phyloP scores from a whole-genome alignment of 345 rosid species.

The Cardiospermum halicacabum region DNA sequence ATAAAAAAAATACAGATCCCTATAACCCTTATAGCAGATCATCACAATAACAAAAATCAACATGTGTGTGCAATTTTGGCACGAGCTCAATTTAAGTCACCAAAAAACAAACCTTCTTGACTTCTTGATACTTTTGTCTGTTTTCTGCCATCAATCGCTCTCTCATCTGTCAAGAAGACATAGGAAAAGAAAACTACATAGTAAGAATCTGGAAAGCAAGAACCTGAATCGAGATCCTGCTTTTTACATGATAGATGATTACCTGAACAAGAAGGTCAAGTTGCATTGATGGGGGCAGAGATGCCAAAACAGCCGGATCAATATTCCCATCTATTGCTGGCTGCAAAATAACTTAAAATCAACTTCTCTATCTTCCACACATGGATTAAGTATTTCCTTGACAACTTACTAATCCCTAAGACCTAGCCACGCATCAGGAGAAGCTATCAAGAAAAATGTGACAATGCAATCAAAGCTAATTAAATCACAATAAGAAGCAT shows the following conservation, averaged over 20 bases:
- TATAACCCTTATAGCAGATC: conserved; percentile 1
- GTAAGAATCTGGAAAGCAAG: conserved; percentile 1
- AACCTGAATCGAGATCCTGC: conserved; percentile 11
- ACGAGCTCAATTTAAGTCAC: not conserved
- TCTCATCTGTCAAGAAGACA: conserved; percentile 59
- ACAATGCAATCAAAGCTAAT: not conserved
- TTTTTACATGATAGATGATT: conserved; percentile 1
- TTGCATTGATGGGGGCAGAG: conserved; percentile 51
- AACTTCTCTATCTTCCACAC: not conserved
- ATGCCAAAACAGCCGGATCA: conserved; percentile 43
- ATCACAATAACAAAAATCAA: not conserved
- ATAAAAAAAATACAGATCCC: too few relatives aligned
- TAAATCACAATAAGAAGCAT: conserved; percentile 4
- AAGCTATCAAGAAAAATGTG: not conserved
- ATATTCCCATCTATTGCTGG: conserved; percentile 34
- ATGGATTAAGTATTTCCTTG: not conserved
- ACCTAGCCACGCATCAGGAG: not conserved
- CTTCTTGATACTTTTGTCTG: conserved; percentile 89
- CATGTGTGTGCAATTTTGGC: not conserved
- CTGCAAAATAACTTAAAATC: conserved; percentile 27
- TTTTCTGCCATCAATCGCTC: conserved; percentile 96
- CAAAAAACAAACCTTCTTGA: conserved; percentile 70
- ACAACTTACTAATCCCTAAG: not conserved
- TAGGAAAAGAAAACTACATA: not conserved
- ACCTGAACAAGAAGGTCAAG: conserved; percentile 45